Percentiles rank a stretch among this genome's conserved stretches.
Conservation (phyloP, 129 eudicot genomes). For the Ambrosia artemisiifolia region DNA sequence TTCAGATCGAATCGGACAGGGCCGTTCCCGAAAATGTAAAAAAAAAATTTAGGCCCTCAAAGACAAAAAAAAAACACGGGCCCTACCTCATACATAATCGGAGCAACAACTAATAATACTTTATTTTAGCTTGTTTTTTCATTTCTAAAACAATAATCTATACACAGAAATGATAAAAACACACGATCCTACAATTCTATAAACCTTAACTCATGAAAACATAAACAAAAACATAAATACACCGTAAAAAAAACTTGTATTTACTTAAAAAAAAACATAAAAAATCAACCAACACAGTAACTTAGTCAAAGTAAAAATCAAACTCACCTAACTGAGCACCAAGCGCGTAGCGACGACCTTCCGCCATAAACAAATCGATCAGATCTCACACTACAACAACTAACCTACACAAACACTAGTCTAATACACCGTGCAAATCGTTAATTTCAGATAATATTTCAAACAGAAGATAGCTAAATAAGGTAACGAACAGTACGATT, state of each 20-base stretch:
- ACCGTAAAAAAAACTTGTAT: no score
- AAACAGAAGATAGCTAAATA: neutral
- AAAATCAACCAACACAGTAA: neutral
- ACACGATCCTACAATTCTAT: neutral
- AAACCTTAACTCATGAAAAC: conserved; percentile 17
- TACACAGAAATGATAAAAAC: no score
- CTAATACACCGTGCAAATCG: conserved; percentile 1
- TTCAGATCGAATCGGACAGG: no score
- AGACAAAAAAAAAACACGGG: no score
- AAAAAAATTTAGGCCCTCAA: no score
- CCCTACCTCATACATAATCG: no score
- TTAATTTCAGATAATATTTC: conserved; percentile 10
- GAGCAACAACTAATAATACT: no score
- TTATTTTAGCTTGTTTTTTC: no score
- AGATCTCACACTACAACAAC: conserved; percentile 32
- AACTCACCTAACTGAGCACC: conserved; percentile 65
- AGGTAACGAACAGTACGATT: neutral
- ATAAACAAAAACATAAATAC: no score
- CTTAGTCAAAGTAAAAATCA: neutral
- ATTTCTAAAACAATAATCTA: no score
- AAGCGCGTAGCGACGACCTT: conserved; percentile 56
- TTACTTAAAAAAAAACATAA: no score
- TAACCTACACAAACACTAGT: neutral
- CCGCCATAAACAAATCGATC: conserved; percentile 46
- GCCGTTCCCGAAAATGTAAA: no score